Evolutionary conservation across 2,329 filamentous ascomycete species (phyloP), one percentile per base, ranked within the genome.

Genomic region (Fragosphaeria purpurea): DNA sequence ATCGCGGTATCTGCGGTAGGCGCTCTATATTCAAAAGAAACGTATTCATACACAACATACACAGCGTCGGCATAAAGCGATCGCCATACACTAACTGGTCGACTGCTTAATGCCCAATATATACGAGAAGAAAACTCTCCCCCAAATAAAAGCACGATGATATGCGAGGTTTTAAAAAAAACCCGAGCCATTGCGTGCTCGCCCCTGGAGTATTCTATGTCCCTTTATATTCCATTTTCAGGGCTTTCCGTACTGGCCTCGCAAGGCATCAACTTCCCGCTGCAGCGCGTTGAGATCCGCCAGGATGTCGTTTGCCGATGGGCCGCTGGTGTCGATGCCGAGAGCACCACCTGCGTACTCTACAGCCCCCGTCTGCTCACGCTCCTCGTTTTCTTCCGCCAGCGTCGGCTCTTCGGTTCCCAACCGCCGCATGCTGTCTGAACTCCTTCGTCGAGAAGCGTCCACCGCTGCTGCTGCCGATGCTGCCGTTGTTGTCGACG

Each of bases 231-330:
- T 22, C 22, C 22, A 22, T 22, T 22, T 22, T 22, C 22, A 22
- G 22, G 22, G 22, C 22, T 45, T 45, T 2, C 11, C 31, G 35
- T 50, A 55, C 46, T 54, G 54, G 7, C 67, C 72, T 58, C 77
- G 70, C 43, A 85, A 60, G 4, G 79, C 84, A 65, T 91, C 85
- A 40, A 91, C 85, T 61, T 91, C 86, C 61, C 77, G 76, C 65
- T 88, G 85, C 55, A 91, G 66, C 30, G 81, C 80, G 44, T 79
- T 77, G 50, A 91, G 66, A 62, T 90, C 85, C 1, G 84, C 84
- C 57, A 91, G 65, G 53, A 90, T 87, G 60, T 86, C 78, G 41
- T 66, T 64, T 1, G 70, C 67, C 48, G 68, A 65, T 8, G 68
- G 54, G 13, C 39, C 41, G 7, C 22, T 41, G 12, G 68, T 56